Conservation (phyloP, 2,329 filamentous ascomycete genomes). For the Colletotrichum acutatum region DNA sequence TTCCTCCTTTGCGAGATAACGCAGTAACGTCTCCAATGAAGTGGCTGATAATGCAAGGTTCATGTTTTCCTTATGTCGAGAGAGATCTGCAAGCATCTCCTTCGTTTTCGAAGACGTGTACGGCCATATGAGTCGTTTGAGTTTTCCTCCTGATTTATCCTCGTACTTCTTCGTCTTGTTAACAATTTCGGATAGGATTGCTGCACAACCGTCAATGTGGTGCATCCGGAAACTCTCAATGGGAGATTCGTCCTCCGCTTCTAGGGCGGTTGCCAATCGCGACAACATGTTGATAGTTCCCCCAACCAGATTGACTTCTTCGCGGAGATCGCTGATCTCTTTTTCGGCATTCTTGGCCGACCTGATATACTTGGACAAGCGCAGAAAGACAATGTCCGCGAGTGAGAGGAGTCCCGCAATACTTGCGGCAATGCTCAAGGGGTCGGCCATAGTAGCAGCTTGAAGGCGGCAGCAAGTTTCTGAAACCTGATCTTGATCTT, state of each 20-base stretch:
- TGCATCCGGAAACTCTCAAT: neutral
- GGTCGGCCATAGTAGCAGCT: constrained; percentile 7
- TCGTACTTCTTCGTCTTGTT: neutral
- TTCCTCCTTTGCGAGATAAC: neutral
- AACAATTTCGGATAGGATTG: neutral
- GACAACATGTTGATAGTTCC: neutral
- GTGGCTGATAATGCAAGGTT: constrained; percentile 3
- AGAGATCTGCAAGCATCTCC: neutral
- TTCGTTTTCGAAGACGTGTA: neutral
- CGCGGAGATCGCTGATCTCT: neutral
- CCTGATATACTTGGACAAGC: neutral
- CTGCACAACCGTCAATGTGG: constrained; percentile 4
- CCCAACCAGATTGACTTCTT: neutral
- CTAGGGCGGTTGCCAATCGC: neutral
- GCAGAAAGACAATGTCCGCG: neutral
- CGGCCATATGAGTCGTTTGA: neutral
- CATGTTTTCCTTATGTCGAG: constrained; percentile 7
- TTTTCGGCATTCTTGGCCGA: neutral
- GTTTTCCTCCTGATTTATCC: neutral
- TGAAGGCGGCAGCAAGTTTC: too few relatives aligned
- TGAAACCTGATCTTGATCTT: too few relatives aligned
- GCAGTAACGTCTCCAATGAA: neutral
- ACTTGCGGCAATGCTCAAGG: constrained; percentile 14
- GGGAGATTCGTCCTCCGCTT: neutral
- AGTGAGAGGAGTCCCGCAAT: neutral